Percentiles rank a stretch among this genome's conserved stretches.
phyloP scores from a whole-genome alignment of 148 eudicot species.

The Cornus controversa region DNA sequence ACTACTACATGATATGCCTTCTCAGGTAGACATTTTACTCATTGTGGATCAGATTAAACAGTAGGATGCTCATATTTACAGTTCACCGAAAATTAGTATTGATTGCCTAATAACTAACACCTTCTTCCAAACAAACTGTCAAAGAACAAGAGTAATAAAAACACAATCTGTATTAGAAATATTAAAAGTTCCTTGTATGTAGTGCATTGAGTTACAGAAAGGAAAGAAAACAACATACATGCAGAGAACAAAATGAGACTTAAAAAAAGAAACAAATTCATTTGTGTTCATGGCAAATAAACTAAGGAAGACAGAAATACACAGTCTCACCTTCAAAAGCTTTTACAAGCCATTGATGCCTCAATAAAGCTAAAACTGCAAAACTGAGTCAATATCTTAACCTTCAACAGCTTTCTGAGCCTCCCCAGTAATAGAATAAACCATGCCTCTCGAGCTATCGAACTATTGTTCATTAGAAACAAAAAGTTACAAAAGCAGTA shows the following conservation, averaged over 20 bases:
- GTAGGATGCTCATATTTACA: background rate
- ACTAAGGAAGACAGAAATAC: background rate
- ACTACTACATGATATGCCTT: background rate
- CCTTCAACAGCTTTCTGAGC: background rate
- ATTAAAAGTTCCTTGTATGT: background rate
- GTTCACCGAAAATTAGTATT: background rate
- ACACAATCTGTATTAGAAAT: background rate
- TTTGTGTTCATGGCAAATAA: constrained; percentile 7
- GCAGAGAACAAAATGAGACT: background rate
- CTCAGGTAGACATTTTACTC: background rate
- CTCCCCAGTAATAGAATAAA: background rate
- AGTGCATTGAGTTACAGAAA: background rate
- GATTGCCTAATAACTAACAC: background rate
- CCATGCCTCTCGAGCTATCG: background rate
- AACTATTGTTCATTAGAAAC: background rate
- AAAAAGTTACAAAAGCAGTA: background rate
- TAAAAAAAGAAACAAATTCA: too few species aligned
- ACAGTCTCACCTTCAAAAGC: too few species aligned
- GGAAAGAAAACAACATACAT: background rate
- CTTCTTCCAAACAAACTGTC: background rate
- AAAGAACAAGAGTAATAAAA: too few species aligned
- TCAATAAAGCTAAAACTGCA: background rate
- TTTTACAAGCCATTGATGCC: background rate
- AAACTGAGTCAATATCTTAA: background rate
- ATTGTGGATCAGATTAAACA: background rate